phyloP scores from a whole-genome alignment of 1,139 yeast species.

The Zygoascus sp. region DNA sequence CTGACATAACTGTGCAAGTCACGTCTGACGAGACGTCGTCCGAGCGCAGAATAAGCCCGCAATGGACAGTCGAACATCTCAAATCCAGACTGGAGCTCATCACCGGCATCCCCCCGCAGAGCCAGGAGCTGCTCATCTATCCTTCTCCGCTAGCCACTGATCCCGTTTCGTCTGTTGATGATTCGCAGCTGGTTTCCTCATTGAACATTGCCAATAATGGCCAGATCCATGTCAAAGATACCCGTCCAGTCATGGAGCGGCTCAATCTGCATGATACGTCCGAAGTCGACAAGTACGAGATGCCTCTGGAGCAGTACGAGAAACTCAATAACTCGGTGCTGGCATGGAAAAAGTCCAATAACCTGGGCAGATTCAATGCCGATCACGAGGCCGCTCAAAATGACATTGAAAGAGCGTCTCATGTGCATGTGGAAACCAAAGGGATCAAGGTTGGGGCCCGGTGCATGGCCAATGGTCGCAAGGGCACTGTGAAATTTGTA shows the following conservation, averaged over 20 bases:
- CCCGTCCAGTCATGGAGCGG: slow-evolving; percentile 36
- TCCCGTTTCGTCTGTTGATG: slow-evolving; percentile 20
- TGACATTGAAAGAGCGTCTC: slow-evolving; percentile 28
- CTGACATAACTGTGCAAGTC: slow-evolving; percentile 46
- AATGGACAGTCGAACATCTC: slow-evolving; percentile 57
- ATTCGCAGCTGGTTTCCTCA: slow-evolving; percentile 10
- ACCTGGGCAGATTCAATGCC: slow-evolving; percentile 72
- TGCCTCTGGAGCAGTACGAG: slow-evolving; percentile 66
- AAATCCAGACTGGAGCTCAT: slow-evolving; percentile 59
- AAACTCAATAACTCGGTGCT: slow-evolving; percentile 58
- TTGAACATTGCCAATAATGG: slow-evolving; percentile 18
- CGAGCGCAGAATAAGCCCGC: slow-evolving; percentile 61
- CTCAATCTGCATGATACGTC: slow-evolving; percentile 34
- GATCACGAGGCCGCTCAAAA: slow-evolving; percentile 32
- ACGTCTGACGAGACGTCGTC: slow-evolving; percentile 67
- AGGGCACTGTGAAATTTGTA: slow-evolving; percentile 63
- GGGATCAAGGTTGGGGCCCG: slow-evolving; percentile 33
- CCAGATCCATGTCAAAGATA: slow-evolving; percentile 36
- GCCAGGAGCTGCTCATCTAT: slow-evolving; percentile 53
- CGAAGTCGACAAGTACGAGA: slow-evolving; percentile 44
- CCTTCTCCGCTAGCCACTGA: slow-evolving; percentile 42
- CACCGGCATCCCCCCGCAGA: slow-evolving; percentile 70
- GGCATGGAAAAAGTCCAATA: slow-evolving; percentile 65
- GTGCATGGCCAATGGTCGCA: slow-evolving; percentile 47
- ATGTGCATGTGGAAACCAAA: slow-evolving; percentile 36